Evolutionary conservation across 352 stramenopile genomes (phyloP).

Genomic region (Pythium folliculosum): DNA sequence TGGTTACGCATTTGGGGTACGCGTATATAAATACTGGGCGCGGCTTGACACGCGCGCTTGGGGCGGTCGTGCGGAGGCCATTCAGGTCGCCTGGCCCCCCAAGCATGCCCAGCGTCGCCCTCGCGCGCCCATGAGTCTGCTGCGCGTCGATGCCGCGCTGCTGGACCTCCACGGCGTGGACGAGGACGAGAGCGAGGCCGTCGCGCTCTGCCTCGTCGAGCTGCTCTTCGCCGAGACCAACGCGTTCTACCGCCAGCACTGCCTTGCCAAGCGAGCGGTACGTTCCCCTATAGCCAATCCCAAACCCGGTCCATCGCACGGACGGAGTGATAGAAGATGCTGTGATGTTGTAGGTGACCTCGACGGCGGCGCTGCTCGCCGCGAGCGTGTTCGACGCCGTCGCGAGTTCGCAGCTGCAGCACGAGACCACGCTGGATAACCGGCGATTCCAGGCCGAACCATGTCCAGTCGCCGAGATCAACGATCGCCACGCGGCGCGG

Average conservation of each 20-base stretch:
- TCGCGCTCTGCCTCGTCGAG: conserved; percentile 51
- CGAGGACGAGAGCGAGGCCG: conserved; percentile 57
- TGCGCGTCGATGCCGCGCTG: conserved; percentile 40
- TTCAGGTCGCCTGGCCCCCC: neutral
- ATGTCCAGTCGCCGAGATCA: conserved; percentile 28
- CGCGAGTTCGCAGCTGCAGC: conserved; percentile 30
- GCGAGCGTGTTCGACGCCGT: conserved; percentile 47
- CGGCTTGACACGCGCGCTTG: neutral
- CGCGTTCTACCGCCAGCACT: conserved; percentile 45
- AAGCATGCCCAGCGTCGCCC: neutral
- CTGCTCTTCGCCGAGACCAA: conserved; percentile 63
- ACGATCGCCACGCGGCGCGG: conserved; percentile 52
- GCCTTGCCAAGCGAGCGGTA: conserved; percentile 30
- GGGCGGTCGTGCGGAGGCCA: neutral
- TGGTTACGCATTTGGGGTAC: neutral
- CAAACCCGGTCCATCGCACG: no score
- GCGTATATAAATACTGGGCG: conserved; percentile 6
- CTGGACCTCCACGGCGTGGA: conserved; percentile 38
- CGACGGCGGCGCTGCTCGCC: conserved; percentile 30
- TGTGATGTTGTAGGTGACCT: conserved; percentile 25
- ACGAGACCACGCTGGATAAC: conserved; percentile 25
- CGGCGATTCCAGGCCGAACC: conserved; percentile 33
- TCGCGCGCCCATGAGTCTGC: conserved; percentile 20
- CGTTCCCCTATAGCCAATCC: neutral
- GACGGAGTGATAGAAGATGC: no score